Base-by-base conservation (phyloP, 306 rosid species). In the Cyamopsis tetragonoloba region DNA sequence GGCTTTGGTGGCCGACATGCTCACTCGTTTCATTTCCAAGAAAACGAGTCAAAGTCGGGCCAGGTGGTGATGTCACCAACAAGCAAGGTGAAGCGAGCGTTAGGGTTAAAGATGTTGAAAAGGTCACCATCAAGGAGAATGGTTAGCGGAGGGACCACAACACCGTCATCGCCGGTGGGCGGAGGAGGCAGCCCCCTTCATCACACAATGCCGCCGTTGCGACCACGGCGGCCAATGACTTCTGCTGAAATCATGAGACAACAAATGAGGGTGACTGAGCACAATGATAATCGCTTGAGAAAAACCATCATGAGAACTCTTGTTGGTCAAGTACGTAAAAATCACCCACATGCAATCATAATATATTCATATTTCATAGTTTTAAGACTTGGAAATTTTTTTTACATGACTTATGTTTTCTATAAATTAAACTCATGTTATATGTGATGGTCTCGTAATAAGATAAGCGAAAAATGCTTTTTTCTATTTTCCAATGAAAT, bases 181-280 rank as follows among this genome's bases (percentile, higher is more conserved):
- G 86, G 82, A 30, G 66, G 85, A 30, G 66, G 85, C 0, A 83
- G 87, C 24, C 82, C 79, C 27, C 0, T 68, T 55, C 59, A 86
- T 5, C 39, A 48, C 53, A 77, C 78, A 2, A 7, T 73, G 38
- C 80, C 88, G 1, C 12, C 32, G 4, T 15, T 46, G 0, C 82
- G 97, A 73, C 89, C 92, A 0, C 79, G 96, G 13, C 78, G 99
- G 54, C 99, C 99, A 0, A 90, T 93, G 99, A 93, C 99, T 6
- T 93, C 99, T 0, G 99, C 99, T 0, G 99, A 93, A 88, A 93
- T 93, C 75, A 90, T 93, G 99, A 85, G 97, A 66, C 97, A 90
- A 18, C 97, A 93, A 43, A 93, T 93, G 99, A 82, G 71, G 63
- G 96, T 93, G 28, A 83, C 96, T 3, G 99, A 93, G 78, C 95